Evolutionary conservation across 805 yeast species (phyloP).

Genomic region (Myxozyma nipponensis): DNA sequence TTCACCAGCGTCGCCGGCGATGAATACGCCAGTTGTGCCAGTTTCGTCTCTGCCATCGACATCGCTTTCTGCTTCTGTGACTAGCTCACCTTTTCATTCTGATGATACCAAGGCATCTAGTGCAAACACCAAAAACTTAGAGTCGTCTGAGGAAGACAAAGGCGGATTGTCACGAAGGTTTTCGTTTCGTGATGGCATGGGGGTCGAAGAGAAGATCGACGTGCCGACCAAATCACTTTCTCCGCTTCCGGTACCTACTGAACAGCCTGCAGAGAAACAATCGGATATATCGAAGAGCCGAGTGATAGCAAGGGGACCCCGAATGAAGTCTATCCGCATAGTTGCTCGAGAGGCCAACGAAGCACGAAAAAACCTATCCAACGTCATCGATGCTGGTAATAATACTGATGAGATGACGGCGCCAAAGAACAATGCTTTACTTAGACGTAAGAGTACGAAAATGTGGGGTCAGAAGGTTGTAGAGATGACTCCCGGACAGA

Average conservation of each 20-base stretch:
- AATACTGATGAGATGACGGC: conserved; percentile 5
- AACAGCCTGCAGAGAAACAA: not conserved
- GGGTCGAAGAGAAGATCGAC: conserved; percentile 20
- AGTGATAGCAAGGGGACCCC: conserved; percentile 39
- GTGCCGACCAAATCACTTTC: conserved; percentile 7
- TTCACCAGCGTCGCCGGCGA: conserved; percentile 17
- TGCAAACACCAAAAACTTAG: not conserved
- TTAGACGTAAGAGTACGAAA: conserved; percentile 81
- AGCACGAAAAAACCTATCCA: conserved; percentile 45
- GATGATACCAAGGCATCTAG: not conserved
- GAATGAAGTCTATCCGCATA: conserved; percentile 88
- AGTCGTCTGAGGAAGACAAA: not conserved
- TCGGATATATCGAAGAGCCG: not conserved
- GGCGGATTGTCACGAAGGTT: conserved; percentile 17
- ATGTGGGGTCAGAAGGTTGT: conserved; percentile 96
- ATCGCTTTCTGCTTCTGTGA: not conserved
- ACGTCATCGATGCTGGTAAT: not conserved
- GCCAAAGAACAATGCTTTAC: conserved; percentile 33
- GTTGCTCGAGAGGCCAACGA: conserved; percentile 89
- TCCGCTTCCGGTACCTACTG: conserved; percentile 10
- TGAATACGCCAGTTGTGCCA: not conserved
- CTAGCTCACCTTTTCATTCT: not conserved
- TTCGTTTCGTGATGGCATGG: conserved; percentile 14
- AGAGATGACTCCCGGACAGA: conserved; percentile 69
- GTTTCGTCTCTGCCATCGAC: not conserved